These are phyloP conservation scores for Blastobotrys aristatus DNA, from an alignment of 1,139 yeast genomes.

Conservation along the genomic window DNA sequence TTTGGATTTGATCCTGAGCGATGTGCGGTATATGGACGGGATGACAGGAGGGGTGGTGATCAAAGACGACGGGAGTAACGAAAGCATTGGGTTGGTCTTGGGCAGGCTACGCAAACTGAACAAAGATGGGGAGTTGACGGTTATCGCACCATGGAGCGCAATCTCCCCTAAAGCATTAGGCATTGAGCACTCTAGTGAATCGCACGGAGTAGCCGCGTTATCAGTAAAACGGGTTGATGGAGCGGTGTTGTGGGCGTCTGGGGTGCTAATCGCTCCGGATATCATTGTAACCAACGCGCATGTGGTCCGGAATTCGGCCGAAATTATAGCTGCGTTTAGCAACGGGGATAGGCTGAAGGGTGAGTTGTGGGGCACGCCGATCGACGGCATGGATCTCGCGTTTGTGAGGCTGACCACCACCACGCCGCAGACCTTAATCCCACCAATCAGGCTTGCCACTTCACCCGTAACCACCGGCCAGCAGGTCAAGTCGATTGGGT, in stretches of 20 bases:
- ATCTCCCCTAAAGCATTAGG: background rate
- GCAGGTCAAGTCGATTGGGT: slow-evolving; percentile 48
- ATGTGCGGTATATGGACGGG: slow-evolving; percentile 55
- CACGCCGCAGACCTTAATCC: background rate
- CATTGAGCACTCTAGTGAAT: background rate
- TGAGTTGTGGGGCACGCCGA: slow-evolving; percentile 26
- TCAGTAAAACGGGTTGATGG: slow-evolving; percentile 24
- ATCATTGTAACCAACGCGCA: slow-evolving; percentile 44
- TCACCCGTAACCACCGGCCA: slow-evolving; percentile 32
- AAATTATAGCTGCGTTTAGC: slow-evolving; percentile 29
- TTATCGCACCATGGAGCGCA: slow-evolving; percentile 47
- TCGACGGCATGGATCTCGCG: slow-evolving; percentile 36
- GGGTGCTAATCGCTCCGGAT: slow-evolving; percentile 36
- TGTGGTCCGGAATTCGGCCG: slow-evolving; percentile 32
- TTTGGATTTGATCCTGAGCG: slow-evolving; percentile 41
- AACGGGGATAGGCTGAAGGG: slow-evolving; percentile 12
- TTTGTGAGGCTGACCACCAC: slow-evolving; percentile 27
- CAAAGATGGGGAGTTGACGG: slow-evolving; percentile 58
- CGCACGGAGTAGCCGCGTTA: slow-evolving; percentile 22
- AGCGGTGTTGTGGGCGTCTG: slow-evolving; percentile 43
- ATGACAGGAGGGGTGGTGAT: slow-evolving; percentile 56
- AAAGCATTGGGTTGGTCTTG: slow-evolving; percentile 45
- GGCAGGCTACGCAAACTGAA: slow-evolving; percentile 48
- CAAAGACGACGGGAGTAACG: slow-evolving; percentile 11
- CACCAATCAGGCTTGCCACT: slow-evolving; percentile 12